Conservation (phyloP, 768 basidiomycete species). For the Psilocybe azurescens region DNA sequence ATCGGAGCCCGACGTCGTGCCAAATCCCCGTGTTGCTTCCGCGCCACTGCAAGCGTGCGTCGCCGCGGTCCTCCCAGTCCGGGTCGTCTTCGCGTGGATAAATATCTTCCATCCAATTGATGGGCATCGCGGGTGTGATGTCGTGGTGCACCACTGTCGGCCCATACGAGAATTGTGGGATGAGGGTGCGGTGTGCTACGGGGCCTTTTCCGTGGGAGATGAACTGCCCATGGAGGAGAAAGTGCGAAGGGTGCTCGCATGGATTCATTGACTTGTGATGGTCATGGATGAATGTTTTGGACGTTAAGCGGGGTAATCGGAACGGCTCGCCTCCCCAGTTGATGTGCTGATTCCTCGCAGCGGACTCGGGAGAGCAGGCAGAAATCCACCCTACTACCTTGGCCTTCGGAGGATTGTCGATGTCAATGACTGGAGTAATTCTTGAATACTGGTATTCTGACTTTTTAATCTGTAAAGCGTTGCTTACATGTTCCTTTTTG, state of each 20-base stretch:
- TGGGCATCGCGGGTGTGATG: slow-evolving; percentile 49
- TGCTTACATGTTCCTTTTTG: slow-evolving; percentile 39
- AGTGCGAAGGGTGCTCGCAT: slow-evolving; percentile 45
- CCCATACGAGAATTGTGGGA: slow-evolving; percentile 59
- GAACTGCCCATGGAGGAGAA: slow-evolving; percentile 54
- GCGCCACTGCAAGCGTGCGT: slow-evolving; percentile 69
- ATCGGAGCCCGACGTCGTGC: slow-evolving; percentile 42
- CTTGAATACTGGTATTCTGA: not conserved
- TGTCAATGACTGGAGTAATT: slow-evolving; percentile 33
- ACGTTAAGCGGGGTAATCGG: slow-evolving; percentile 22
- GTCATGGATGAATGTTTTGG: slow-evolving; percentile 51
- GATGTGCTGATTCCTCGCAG: slow-evolving; percentile 33
- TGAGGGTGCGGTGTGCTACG: slow-evolving; percentile 39
- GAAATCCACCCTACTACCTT: slow-evolving; percentile 43
- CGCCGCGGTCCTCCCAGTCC: slow-evolving; percentile 62
- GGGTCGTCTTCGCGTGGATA: slow-evolving; percentile 47
- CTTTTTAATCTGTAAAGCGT: not conserved
- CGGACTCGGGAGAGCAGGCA: slow-evolving; percentile 40
- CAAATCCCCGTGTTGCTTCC: slow-evolving; percentile 75
- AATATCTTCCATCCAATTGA: slow-evolving; percentile 48
- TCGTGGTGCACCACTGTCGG: slow-evolving; percentile 56
- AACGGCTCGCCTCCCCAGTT: slow-evolving; percentile 28
- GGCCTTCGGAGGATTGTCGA: slow-evolving; percentile 33
- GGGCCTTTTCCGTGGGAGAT: slow-evolving; percentile 54
- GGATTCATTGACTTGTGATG: slow-evolving; percentile 51